phyloP scores from a whole-genome alignment of 805 yeast species.

The Saccharomycopsis sp. region DNA sequence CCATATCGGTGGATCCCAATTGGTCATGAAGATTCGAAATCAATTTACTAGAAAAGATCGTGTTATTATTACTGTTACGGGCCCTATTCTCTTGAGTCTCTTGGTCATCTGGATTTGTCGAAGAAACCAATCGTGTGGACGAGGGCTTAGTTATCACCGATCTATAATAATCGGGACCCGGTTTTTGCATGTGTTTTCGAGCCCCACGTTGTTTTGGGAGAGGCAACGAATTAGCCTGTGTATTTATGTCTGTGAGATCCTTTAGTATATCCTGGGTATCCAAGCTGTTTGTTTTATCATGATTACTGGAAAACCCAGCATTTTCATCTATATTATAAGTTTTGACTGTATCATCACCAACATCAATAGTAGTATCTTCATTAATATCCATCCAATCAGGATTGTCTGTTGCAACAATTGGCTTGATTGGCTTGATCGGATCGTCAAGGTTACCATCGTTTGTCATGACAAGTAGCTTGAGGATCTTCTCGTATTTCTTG shows the following conservation, averaged over 20 bases:
- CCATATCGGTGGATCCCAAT: constrained; percentile 12
- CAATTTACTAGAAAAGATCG: constrained; percentile 30
- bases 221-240: constrained; percentile 1
- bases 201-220: constrained; percentile 8
- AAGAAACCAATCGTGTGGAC: constrained; percentile 5
- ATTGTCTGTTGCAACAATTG: background rate
- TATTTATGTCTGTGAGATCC: constrained; percentile 7
- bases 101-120: background rate
- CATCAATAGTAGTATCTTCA: constrained; percentile 17
- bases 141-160: constrained; percentile 10
- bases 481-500: constrained; percentile 25
- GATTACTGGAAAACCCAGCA: constrained; percentile 13
- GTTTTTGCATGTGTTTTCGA: constrained; percentile 5
- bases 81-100: constrained; percentile 12
- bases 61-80: background rate
- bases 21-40: constrained; percentile 30
- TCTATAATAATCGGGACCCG: constrained; percentile 16
- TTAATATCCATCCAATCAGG: constrained; percentile 1
- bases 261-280: constrained; percentile 7
- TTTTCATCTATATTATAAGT: constrained; percentile 14
- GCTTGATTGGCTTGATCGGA: background rate
- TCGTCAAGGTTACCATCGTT: constrained; percentile 12
- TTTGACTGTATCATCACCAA: constrained; percentile 17
- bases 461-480: constrained; percentile 17
- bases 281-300: background rate